phyloP scores from a whole-genome alignment of 148 eudicot genomes.

The Rhododendron ovatum region DNA sequence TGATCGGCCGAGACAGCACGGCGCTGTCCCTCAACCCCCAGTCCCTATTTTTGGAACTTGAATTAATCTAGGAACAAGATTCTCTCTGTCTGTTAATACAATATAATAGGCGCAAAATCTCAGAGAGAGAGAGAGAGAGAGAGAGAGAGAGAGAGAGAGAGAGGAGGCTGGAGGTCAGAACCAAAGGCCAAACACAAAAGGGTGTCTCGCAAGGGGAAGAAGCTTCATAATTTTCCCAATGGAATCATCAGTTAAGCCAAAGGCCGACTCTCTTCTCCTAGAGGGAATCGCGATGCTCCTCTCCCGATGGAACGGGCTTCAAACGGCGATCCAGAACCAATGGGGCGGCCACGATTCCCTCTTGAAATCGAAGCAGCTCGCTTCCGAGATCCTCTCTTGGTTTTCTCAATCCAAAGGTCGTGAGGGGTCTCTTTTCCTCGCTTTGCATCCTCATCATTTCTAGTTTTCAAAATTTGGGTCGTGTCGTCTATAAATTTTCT shows the following conservation, averaged over 20 bases:
- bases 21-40: no score
- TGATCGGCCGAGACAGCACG: no score
- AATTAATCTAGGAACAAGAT: background rate
- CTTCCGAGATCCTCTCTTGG: constrained; percentile 39
- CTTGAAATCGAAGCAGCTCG: constrained; percentile 41
- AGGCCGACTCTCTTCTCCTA: constrained; percentile 9
- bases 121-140: background rate
- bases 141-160: background rate
- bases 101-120: background rate
- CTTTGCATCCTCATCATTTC: background rate
- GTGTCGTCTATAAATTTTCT: background rate
- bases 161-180: background rate
- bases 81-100: background rate
- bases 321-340: constrained; percentile 45
- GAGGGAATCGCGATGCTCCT: constrained; percentile 25
- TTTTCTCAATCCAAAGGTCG: constrained; percentile 47
- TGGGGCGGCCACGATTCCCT: constrained; percentile 71
- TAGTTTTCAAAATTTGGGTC: background rate
- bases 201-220: background rate
- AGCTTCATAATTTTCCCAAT: background rate
- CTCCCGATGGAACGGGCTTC: constrained; percentile 52
- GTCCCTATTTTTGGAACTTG: background rate
- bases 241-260: background rate
- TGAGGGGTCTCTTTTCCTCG: background rate
- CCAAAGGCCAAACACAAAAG: background rate